Base-by-base conservation (phyloP, 345 rosid species). In the Salix koriyanagi region DNA sequence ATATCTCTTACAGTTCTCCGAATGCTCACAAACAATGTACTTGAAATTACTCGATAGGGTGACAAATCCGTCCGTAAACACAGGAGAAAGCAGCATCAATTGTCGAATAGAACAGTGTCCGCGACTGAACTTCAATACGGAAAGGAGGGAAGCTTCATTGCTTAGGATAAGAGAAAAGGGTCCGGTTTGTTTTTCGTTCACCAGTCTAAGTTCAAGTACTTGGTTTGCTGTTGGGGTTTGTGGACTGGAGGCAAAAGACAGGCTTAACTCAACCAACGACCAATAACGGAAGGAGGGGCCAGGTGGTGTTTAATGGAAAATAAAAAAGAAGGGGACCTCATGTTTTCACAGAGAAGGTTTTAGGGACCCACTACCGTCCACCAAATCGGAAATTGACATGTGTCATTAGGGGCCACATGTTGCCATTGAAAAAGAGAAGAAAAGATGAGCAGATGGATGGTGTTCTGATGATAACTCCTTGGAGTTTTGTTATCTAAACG, bases 261-360 rank as follows among this genome's bases (percentile, higher is more conserved):
- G 67, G 28, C 75, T 37, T 26, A 60, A 76, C 62, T 67, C 74
- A 81, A 80, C 80, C 79, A 76, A 73, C 83, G 72, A 72, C 75
- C 72, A 65, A 13, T 71, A 77, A 78, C 79, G 48, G 83, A 69
- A 48, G 67, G 70, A 12, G 71, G 66, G 72, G 71, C 64, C 81
- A 54, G 36, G 58, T 67, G 61, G 42, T 4, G 50, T 72, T 69
- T 12, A 76, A 34, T 58, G 26, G 68, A 77, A 68, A 11, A 56
- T 25, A 13, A 21, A n/a, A 60, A 52, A 64, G 42, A 26, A 11
- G 36, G 62, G 67, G 75, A 4, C 67, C 4, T 4, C n/a, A 41
- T 41, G 44, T 41, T 41, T 41, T 41, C 44, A 41, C 2, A 9
- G 44, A 41, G 13, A 41, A 42, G 9, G 16, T 46, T 71, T 18